A percentile compares a stretch with the other conserved stretches of the same genome.
These are phyloP conservation scores for Exophiala dermatitidis DNA, from an alignment of 2,329 filamentous ascomycete species.

Conservation along the genomic window DNA sequence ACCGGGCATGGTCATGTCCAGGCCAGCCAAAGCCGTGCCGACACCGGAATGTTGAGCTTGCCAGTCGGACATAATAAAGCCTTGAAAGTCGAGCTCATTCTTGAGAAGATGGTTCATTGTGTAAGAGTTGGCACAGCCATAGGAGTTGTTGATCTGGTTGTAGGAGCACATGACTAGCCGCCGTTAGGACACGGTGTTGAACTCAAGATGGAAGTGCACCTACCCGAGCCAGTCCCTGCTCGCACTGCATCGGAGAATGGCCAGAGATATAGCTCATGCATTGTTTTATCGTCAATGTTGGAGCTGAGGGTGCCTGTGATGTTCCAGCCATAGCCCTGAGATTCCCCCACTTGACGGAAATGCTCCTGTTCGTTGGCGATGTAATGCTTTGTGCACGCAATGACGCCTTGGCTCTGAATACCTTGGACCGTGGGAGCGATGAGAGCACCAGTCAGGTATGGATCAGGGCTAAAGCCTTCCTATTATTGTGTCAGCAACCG, in stretches of 20 bases:
- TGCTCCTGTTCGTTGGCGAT: conserved; percentile 68
- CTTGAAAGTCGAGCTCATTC: conserved; percentile 67
- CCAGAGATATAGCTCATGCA: conserved; percentile 59
- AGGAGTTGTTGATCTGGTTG: conserved; percentile 63
- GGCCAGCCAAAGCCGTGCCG: conserved; percentile 56
- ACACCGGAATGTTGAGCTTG: conserved; percentile 66
- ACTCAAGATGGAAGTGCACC: not conserved
- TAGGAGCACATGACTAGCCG: conserved; percentile 59
- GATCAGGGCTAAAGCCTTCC: conserved; percentile 60
- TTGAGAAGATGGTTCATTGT: conserved; percentile 58
- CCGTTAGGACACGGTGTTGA: not conserved
- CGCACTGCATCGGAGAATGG: conserved; percentile 60
- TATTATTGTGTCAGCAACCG: conserved; percentile 6
- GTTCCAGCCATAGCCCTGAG: conserved; percentile 53
- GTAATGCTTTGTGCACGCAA: conserved; percentile 76
- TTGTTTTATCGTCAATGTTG: conserved; percentile 57
- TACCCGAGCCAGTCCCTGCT: conserved; percentile 55
- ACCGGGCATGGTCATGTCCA: conserved; percentile 81
- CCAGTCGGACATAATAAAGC: conserved; percentile 67
- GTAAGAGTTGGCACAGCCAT: conserved; percentile 58
- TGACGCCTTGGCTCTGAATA: conserved; percentile 72
- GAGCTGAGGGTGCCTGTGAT: conserved; percentile 55
- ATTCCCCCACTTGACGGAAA: conserved; percentile 57
- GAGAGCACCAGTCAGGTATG: conserved; percentile 64
- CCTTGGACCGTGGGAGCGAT: conserved; percentile 68